Evolutionary conservation across 495 filamentous ascomycete genomes (phyloP).

Genomic region (Parmelia sp.): DNA sequence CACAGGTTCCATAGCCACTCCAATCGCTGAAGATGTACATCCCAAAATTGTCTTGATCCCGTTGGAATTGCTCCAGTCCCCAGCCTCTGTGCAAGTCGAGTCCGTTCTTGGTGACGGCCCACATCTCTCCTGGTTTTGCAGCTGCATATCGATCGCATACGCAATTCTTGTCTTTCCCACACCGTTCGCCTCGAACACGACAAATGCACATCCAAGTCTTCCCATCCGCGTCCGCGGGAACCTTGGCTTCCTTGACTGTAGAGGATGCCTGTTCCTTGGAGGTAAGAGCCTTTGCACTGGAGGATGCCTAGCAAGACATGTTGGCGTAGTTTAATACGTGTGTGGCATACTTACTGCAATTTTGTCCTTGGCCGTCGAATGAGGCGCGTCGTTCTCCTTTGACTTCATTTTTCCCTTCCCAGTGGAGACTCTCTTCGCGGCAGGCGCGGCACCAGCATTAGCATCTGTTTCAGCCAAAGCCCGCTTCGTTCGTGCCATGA

Average conservation of each 20-base stretch:
- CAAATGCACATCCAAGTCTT: background rate
- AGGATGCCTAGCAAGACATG: background rate
- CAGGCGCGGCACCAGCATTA: background rate
- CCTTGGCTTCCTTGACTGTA: background rate
- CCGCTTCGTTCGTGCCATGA: background rate
- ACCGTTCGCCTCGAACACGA: background rate
- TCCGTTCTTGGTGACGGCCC: background rate
- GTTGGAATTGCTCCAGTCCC: background rate
- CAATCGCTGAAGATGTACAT: slow-evolving; percentile 41
- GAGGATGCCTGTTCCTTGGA: background rate
- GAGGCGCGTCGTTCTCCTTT: background rate
- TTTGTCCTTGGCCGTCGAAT: background rate
- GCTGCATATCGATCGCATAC: background rate
- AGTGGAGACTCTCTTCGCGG: background rate
- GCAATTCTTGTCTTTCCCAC: background rate
- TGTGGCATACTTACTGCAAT: background rate
- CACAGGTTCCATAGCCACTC: slow-evolving; percentile 34
- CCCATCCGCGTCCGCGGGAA: background rate
- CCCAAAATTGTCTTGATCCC: slow-evolving; percentile 31
- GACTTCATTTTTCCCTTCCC: background rate
- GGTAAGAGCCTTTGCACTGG: background rate
- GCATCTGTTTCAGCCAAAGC: background rate
- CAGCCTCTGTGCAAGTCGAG: background rate
- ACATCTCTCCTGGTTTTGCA: background rate
- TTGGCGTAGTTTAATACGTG: background rate